A percentile compares a stretch with the other conserved stretches of the same genome.
Evolutionary conservation across 169 alveolate species (phyloP).

Genomic region (Plasmodium relictum): DNA sequence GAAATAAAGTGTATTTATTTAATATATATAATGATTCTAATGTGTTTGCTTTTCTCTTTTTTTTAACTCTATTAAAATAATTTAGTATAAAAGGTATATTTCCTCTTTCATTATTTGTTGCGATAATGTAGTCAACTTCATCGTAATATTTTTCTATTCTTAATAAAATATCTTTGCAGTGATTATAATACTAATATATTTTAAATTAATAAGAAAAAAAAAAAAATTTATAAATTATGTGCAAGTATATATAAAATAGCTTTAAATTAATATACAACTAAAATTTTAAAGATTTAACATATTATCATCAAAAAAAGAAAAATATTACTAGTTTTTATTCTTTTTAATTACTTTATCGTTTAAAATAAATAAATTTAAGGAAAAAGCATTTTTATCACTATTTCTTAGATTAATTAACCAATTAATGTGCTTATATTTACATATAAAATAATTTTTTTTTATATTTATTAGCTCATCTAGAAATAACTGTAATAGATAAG

Average conservation of each 20-base stretch:
- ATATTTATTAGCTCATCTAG: constrained; percentile 46
- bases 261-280: too few species aligned
- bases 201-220: not conserved
- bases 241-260: too few species aligned
- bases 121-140: constrained; percentile 70
- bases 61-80: constrained; percentile 57
- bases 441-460: constrained; percentile 50
- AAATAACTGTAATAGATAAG: not conserved
- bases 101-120: constrained; percentile 67
- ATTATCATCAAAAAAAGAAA: too few species aligned
- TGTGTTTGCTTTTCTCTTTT: constrained; percentile 53
- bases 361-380: constrained; percentile 56
- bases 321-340: too few species aligned
- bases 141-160: constrained; percentile 51
- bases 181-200: constrained; percentile 19
- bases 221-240: not conserved
- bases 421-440: constrained; percentile 61
- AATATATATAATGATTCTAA: constrained; percentile 61
- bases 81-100: constrained; percentile 52
- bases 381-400: constrained; percentile 58
- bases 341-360: constrained; percentile 45
- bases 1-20: constrained; percentile 62
- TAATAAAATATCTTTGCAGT: constrained; percentile 61
- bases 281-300: too few species aligned
- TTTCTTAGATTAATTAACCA: constrained; percentile 39